Percentiles rank a stretch among this genome's conserved stretches.
Conservation (phyloP, 1,284 basidiomycete genomes). For the Pyrrhoderma noxium region DNA sequence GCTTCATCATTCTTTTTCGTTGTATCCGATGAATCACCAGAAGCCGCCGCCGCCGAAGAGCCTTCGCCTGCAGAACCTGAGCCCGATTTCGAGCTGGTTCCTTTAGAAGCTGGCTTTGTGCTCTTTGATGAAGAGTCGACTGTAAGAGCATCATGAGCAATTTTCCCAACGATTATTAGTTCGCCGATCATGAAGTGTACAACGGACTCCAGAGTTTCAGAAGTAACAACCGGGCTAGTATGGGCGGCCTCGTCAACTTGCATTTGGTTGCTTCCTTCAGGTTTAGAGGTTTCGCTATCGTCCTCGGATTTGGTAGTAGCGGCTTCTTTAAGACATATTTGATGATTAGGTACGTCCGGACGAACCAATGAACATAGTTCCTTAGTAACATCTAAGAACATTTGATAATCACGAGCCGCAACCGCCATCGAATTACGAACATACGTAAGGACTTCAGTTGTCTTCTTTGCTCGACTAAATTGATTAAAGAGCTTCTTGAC, state of each 20-base stretch:
- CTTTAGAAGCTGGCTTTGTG: constrained; percentile 14
- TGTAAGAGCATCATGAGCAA: constrained; percentile 27
- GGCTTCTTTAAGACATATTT: constrained; percentile 52
- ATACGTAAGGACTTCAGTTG: constrained; percentile 68
- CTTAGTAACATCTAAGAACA: constrained; percentile 72
- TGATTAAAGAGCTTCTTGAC: constrained; percentile 72
- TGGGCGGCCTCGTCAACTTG: constrained; percentile 50
- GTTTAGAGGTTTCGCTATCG: constrained; percentile 23
- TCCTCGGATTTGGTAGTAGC: constrained; percentile 2
- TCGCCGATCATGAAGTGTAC: constrained; percentile 71
- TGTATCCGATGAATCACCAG: background rate
- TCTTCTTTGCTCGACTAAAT: constrained; percentile 47
- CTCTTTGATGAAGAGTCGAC: constrained; percentile 8
- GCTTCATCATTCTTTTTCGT: background rate
- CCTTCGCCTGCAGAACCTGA: constrained; percentile 1
- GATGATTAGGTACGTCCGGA: constrained; percentile 54
- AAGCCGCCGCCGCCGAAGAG: background rate
- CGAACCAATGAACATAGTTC: constrained; percentile 67
- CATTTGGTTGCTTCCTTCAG: constrained; percentile 38
- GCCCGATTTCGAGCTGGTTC: background rate
- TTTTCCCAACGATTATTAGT: constrained; percentile 55
- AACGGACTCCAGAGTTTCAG: constrained; percentile 50
- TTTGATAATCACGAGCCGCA: constrained; percentile 73
- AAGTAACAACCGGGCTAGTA: constrained; percentile 24
- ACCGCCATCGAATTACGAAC: constrained; percentile 75